Base-by-base conservation (phyloP, 2,329 filamentous ascomycete genomes). In the Bipolaris gigantea region DNA sequence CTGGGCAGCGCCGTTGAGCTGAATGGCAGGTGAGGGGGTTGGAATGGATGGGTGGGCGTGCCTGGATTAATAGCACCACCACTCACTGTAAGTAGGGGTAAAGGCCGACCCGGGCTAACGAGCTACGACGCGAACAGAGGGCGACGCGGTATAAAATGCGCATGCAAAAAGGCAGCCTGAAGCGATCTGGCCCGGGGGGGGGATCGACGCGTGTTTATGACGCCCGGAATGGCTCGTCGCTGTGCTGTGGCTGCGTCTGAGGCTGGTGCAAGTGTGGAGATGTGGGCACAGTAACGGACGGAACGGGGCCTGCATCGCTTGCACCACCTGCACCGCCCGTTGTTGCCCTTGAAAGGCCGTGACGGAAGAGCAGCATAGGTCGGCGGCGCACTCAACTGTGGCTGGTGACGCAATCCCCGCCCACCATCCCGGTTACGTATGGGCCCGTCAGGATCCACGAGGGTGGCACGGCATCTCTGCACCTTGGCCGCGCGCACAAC, bases 1-100 rank as follows among this genome's bases (percentile, higher is more conserved):
- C 55, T 71, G 65, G 27, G 57, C 53, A 10, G 59, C 50, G 16
- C 70, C 70, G 61, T 73, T 73, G 61, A 73, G 65, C 57, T 64
- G 62, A 50, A 72, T 65, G 44, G 64, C 57, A 23, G 69, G 72
- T 42, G 66, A n/a, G 58, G 56, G 64, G 60, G 61, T 48, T 48
- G 9, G 44, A 34, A 25, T 46, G 39, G 44, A 25, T 46, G 39
- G 44, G 57, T 56, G 40, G 64, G 55, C 70, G 72, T 72, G 57
- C 49, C 65, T 53, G 56, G 59, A 55, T 57, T 54, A 56, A 47
- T 53, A 55, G 51, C 16, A 41, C 45, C 23, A 11, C 15, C 23
- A 11, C 15, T 5, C 16, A 32, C n/a, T 30, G 40, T 27, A 32
- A 11, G 40, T 27, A 32, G 16, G 40, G 25, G 35, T 16, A 18